These are phyloP conservation scores for Bocquillonia castaneifolia DNA, from an alignment of 441 rosid genomes.

Conservation along the genomic window DNA sequence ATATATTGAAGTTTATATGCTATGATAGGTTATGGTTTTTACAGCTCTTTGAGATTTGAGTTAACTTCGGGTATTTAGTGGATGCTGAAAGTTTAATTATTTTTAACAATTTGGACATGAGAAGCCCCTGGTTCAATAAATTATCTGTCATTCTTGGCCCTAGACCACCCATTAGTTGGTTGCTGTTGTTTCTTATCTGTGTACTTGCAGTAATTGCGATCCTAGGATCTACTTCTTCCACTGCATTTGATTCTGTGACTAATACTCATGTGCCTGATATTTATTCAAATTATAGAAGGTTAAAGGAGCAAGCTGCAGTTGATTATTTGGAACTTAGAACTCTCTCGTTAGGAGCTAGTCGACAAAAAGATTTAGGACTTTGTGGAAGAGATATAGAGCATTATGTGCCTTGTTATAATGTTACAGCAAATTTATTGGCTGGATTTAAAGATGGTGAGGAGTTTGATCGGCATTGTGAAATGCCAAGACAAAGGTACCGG, in stretches of 20 bases:
- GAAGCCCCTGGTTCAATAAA: conserved; percentile 71
- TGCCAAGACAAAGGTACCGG: conserved; percentile 39
- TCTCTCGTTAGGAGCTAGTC: conserved; percentile 48
- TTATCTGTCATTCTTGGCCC: conserved; percentile 56
- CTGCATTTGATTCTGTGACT: conserved; percentile 46
- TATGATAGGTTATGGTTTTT: conserved; percentile 40
- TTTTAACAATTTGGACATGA: conserved; percentile 60
- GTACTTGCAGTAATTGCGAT: conserved; percentile 61
- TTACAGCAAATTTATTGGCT: conserved; percentile 60
- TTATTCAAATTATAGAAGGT: conserved; percentile 71
- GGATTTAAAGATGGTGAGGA: conserved; percentile 83
- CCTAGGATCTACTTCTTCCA: conserved; percentile 61
- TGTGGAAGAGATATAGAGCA: conserved; percentile 89
- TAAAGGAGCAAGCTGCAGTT: conserved; percentile 80
- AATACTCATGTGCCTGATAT: conserved; percentile 45
- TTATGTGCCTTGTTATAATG: conserved; percentile 86
- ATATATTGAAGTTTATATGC: conserved; percentile 30
- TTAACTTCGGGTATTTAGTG: conserved; percentile 29
- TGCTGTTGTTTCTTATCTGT: conserved; percentile 59
- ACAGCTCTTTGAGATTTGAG: conserved; percentile 28
- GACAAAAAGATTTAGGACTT: conserved; percentile 50
- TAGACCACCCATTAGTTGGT: conserved; percentile 59
- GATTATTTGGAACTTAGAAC: conserved; percentile 77
- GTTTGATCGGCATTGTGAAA: conserved; percentile 85
- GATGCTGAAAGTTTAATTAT: conserved; percentile 23